These are phyloP conservation scores for Amanita brunnescens DNA, from an alignment of 768 basidiomycete genomes.

Conservation along the genomic window DNA sequence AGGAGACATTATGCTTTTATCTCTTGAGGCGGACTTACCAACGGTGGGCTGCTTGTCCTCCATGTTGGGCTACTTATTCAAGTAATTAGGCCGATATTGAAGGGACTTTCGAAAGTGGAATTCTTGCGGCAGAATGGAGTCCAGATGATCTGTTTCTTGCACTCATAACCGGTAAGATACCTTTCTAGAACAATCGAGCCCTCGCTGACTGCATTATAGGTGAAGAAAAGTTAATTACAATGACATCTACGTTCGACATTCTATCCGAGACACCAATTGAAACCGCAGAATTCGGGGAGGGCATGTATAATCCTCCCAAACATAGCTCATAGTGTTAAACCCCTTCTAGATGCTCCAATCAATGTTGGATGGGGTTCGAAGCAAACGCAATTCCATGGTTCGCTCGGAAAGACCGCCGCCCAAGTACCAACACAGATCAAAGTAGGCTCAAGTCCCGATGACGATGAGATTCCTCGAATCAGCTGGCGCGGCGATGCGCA, in stretches of 20 bases:
- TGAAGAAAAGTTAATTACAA: slow-evolving; percentile 73
- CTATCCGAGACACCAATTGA: slow-evolving; percentile 72
- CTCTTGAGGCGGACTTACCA: slow-evolving; percentile 23
- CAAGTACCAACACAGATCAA: slow-evolving; percentile 33
- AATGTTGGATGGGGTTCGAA: slow-evolving; percentile 98
- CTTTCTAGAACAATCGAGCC: background rate
- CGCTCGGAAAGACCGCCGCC: slow-evolving; percentile 80
- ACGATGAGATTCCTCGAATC: slow-evolving; percentile 64
- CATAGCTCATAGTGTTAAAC: slow-evolving; percentile 5
- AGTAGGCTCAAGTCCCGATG: slow-evolving; percentile 54
- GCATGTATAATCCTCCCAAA: slow-evolving; percentile 23
- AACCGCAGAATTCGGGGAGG: slow-evolving; percentile 78
- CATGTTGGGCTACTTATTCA: background rate
- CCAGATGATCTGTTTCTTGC: slow-evolving; percentile 87
- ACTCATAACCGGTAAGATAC: slow-evolving; percentile 60
- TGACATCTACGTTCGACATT: slow-evolving; percentile 86
- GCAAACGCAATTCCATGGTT: slow-evolving; percentile 95
- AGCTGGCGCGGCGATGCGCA: slow-evolving; percentile 93
- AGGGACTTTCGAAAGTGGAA: slow-evolving; percentile 80
- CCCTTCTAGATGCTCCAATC: slow-evolving; percentile 66
- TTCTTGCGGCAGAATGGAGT: slow-evolving; percentile 79
- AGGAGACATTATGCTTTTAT: slow-evolving; percentile 76
- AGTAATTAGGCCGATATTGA: slow-evolving; percentile 61
- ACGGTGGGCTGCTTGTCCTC: slow-evolving; percentile 21
- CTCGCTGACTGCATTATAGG: slow-evolving; percentile 26